Evolutionary conservation across 768 basidiomycete genomes (phyloP).

Genomic region (Termitomyces sp.): DNA sequence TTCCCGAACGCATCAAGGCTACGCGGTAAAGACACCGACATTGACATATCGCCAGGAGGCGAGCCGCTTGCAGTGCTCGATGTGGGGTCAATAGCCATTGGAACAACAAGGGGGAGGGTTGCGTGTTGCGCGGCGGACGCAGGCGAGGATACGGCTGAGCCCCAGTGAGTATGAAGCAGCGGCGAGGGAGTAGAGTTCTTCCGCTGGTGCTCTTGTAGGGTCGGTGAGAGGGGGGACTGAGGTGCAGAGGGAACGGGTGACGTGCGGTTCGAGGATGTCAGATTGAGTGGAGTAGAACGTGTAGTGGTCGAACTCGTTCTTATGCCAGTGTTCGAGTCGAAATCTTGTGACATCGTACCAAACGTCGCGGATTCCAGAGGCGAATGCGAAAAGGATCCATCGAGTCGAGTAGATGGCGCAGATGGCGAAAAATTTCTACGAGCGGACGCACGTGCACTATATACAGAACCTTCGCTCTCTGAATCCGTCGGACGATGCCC

Average conservation of each 20-base stretch:
- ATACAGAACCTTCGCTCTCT: not conserved
- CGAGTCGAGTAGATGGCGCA: not conserved
- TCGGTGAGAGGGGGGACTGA: not conserved
- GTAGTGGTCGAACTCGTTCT: not conserved
- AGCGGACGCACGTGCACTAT: not conserved
- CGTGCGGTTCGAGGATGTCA: slow-evolving; percentile 5
- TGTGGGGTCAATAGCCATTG: not conserved
- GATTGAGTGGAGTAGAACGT: slow-evolving; percentile 26
- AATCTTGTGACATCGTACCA: not conserved
- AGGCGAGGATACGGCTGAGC: slow-evolving; percentile 25
- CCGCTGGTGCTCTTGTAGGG: not conserved
- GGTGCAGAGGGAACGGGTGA: not conserved
- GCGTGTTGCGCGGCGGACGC: slow-evolving; percentile 14
- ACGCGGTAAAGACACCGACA: slow-evolving; percentile 3
- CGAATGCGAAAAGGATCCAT: not conserved
- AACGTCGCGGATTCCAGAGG: not conserved
- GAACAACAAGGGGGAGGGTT: not conserved
- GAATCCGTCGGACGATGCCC: slow-evolving; percentile 1
- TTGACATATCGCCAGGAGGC: not conserved
- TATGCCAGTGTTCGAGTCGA: not conserved
- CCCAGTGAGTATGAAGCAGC: slow-evolving; percentile 35
- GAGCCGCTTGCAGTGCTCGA: not conserved
- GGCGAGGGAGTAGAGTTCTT: slow-evolving; percentile 19
- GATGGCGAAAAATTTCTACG: not conserved
- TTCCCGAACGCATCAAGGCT: not conserved